Base-by-base conservation (phyloP, 208 protist species). In the Leishmania aethiopica region DNA sequence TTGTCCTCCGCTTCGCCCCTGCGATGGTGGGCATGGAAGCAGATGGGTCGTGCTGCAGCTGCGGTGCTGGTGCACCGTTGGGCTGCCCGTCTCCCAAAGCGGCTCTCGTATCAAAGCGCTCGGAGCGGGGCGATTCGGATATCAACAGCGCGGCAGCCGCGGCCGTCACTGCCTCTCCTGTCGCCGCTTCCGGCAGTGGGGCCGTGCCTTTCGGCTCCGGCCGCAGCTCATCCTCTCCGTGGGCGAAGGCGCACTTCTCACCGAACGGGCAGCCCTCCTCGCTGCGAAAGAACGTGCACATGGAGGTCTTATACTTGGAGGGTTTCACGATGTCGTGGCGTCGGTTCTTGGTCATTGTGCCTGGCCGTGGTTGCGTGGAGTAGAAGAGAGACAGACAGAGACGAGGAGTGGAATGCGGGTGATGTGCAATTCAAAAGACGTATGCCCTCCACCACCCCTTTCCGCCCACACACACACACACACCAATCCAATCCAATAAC, bases 261-360 rank as follows among this genome's bases (percentile, higher is more conserved):
- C 90, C 94, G 77, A 95, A 96, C 5, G 89, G 92, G 78, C 92
- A 97, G 22, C 89, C 92, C 75, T 86, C 87, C 19, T 78, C 79
- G 42, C 83, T 92, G 25, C 88, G 25, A 57, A 89, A 95, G 82
- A 93, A 97, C 19, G 83, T 88, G 79, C 92, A 97, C 35, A 97
- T 90, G n/a, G 88, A 94, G 74, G 94, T 96, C 83, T 97, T 97
- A 80, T 89, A 95, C 87, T 96, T 97, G 74, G 91, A 94, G 57
- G 90, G 86, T 79, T 97, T 97, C 37, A 96, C 94, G 70, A 94
- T 95, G 82, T 95, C 92, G 82, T 94, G 93, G 45, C 87, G 89
- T 6, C 91, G 77, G 64, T 89, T 93, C 53, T 91, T 90, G 10
- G 81, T 86, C 91, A 94, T 96, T n/a, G 32, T 77, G 49, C 2